Base-by-base conservation (phyloP, 192 early-diverging fungal species). In the Coemansia biformis region DNA sequence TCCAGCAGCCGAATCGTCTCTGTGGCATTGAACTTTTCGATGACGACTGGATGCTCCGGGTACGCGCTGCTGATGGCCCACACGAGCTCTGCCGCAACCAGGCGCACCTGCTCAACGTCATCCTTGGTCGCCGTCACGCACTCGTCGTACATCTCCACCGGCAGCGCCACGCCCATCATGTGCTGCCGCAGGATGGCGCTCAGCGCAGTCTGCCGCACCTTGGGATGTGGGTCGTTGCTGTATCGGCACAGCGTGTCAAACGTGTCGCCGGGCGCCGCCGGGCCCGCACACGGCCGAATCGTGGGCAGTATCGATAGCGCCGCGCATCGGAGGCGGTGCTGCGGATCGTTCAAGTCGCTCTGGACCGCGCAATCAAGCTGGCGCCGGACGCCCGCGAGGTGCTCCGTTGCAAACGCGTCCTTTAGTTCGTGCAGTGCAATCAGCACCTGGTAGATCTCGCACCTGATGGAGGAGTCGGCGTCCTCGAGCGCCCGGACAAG, bases 81-180 rank as follows among this genome's bases (percentile, higher is more conserved):
- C 34, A 89, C 70, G 8, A 89, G 65, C 48, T 81, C 79, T 4
- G 85, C 64, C 1, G 83, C 85, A 1, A 68, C 75, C 58, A 86
- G 57, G 35, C 87, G 81, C 19, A 89, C 84, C 45, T 86, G 79
- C 59, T 87, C 83, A 34, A 73, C 79, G 31, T 85, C 85, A 48
- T 89, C 87, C 8, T 76, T 69, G 17, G 86, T 76, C 0, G 82
- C 76, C n/a, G 66, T 57, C 16, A 85, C 82, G 18, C 77, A 79
- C 5, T 82, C 74, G 37, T 75, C 67, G 51, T 89, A 89, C 57
- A 83, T 69, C 11, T 62, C 58, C 2, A 59, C 63, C 1, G 62
- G 48, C 39, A 75, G 43, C 15, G 1, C 23, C 0, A 14, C 34
- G 14, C 59, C 50, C 38, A 55, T 28, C 63, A 57, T 55, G 41